Conservation (phyloP, 371 early-diverging fungal genomes). For the Rhizoclosmatium hyalinum region DNA sequence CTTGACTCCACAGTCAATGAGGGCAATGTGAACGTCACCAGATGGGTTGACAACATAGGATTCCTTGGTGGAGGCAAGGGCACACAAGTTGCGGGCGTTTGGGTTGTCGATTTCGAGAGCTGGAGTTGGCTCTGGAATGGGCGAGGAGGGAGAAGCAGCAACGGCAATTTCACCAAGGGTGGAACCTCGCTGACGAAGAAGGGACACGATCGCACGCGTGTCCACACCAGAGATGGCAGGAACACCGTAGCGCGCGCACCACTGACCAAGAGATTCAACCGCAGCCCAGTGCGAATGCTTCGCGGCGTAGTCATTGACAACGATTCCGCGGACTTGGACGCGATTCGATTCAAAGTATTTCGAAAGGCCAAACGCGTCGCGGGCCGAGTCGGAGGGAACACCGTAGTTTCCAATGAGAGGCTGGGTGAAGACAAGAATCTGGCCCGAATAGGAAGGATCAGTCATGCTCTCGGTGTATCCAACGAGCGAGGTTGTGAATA, state of each 20-base stretch:
- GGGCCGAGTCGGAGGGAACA: constrained; percentile 75
- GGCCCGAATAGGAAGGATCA: constrained; percentile 85
- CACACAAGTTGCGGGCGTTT: constrained; percentile 79
- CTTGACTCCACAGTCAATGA: constrained; percentile 90
- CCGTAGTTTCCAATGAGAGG: constrained; percentile 90
- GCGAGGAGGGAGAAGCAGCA: constrained; percentile 54
- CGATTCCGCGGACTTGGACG: constrained; percentile 79
- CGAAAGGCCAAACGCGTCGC: constrained; percentile 81
- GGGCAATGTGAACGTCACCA: constrained; percentile 46
- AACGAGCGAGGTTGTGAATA: constrained; percentile 90
- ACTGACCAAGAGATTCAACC: constrained; percentile 80
- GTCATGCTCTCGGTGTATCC: constrained; percentile 92
- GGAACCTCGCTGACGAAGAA: constrained; percentile 84
- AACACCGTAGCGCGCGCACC: constrained; percentile 86
- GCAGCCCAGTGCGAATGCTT: constrained; percentile 94
- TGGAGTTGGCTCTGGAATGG: constrained; percentile 3
- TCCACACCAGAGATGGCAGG: constrained; percentile 95
- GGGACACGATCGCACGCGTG: constrained; percentile 88
- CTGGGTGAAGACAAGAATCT: constrained; percentile 83
- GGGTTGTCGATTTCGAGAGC: constrained; percentile 64
- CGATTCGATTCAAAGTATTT: constrained; percentile 84
- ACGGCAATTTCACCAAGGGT: constrained; percentile 78
- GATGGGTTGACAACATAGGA: constrained; percentile 75
- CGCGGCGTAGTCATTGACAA: constrained; percentile 84
- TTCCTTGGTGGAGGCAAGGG: constrained; percentile 73